A percentile compares a stretch with the other conserved stretches of the same genome.
These are phyloP conservation scores for Ceratocystiopsis sp. DNA, from an alignment of 2,329 filamentous ascomycete species.

Conservation along the genomic window DNA sequence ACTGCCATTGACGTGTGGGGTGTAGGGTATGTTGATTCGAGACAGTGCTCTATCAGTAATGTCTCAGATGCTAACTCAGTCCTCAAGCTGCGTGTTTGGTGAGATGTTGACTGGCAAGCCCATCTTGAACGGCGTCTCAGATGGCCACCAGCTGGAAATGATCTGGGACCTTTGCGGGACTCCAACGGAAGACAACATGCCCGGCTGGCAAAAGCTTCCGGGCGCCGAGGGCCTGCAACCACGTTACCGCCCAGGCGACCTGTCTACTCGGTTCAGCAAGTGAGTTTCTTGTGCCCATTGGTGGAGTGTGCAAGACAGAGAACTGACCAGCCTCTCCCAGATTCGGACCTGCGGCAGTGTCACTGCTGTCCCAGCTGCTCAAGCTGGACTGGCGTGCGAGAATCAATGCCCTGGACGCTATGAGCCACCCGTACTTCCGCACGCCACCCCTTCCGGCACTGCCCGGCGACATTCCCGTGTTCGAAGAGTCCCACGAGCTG, in stretches of 20 bases:
- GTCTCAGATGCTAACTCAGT: no score
- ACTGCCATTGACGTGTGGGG: conserved; percentile 97
- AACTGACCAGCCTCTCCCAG: conserved; percentile 19
- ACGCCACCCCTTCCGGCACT: conserved; percentile 60
- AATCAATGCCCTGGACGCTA: conserved; percentile 83
- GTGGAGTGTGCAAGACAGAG: conserved; percentile 1
- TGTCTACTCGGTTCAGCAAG: conserved; percentile 61
- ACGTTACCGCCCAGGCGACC: conserved; percentile 42
- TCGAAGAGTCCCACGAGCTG: conserved; percentile 93
- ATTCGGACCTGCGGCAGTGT: conserved; percentile 54
- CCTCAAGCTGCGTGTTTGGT: conserved; percentile 73
- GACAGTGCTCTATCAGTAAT: no score
- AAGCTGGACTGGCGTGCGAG: conserved; percentile 77
- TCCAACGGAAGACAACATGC: conserved; percentile 83
- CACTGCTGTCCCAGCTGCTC: conserved; percentile 65
- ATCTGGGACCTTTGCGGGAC: conserved; percentile 89
- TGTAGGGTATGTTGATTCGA: conserved; percentile 50
- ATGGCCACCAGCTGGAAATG: conserved; percentile 75
- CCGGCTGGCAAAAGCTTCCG: conserved; percentile 69
- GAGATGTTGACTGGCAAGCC: conserved; percentile 94
- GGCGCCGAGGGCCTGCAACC: conserved; percentile 62
- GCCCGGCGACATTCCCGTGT: conserved; percentile 74
- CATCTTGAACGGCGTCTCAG: conserved; percentile 78
- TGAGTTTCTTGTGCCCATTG: conserved; percentile 13
- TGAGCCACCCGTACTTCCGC: conserved; percentile 84